Percentiles rank a stretch among this genome's conserved stretches.
These are phyloP conservation scores for Scortechinia acanthostroma DNA, from an alignment of 2,329 filamentous ascomycete species.

Conservation along the genomic window DNA sequence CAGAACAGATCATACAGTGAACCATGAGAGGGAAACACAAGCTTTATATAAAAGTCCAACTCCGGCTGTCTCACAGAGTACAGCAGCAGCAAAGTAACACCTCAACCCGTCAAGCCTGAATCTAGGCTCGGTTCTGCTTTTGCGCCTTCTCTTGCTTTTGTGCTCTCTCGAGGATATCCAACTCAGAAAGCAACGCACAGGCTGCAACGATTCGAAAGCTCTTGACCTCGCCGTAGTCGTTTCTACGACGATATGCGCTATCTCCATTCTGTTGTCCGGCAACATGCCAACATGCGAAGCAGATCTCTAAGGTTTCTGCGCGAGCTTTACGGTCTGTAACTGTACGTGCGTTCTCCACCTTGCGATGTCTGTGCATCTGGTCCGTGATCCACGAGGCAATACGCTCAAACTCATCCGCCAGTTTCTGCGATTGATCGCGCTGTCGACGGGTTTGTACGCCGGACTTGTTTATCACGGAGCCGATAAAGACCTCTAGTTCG, in stretches of 20 bases:
- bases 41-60: too few relatives aligned
- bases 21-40: too few relatives aligned
- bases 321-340: neutral
- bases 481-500: slow-evolving; percentile 47
- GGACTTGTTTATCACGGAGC: slow-evolving; percentile 41
- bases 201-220: slow-evolving; percentile 20
- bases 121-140: too few relatives aligned
- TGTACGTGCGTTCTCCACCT: too few relatives aligned
- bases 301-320: slow-evolving; percentile 14
- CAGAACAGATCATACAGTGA: too few relatives aligned
- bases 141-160: neutral
- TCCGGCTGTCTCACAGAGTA: too few relatives aligned
- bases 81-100: too few relatives aligned
- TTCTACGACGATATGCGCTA: slow-evolving; percentile 1
- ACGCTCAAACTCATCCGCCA: slow-evolving; percentile 41
- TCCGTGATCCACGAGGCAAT: slow-evolving; percentile 30
- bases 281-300: slow-evolving; percentile 15
- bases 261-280: slow-evolving; percentile 6
- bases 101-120: too few relatives aligned
- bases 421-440: slow-evolving; percentile 38
- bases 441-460: slow-evolving; percentile 40
- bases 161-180: slow-evolving; percentile 5
- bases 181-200: slow-evolving; percentile 16
- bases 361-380: too few relatives aligned
- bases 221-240: slow-evolving; percentile 8